Conservation (phyloP, 306 rosid species). For the Gillenia trifoliata region DNA sequence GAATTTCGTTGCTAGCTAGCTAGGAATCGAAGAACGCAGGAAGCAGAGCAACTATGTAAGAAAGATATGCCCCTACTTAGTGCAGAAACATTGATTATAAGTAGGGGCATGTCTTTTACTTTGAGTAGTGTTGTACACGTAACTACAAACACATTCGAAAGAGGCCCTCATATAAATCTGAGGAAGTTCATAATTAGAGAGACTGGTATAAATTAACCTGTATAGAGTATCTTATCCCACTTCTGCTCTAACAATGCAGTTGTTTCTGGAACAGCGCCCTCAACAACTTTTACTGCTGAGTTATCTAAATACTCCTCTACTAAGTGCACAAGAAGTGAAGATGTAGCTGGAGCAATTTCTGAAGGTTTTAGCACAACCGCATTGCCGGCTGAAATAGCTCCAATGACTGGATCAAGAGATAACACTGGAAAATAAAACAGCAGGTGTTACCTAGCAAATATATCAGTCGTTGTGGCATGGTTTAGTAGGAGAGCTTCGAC, state of each 20-base stretch:
- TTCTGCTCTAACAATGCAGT: slow-evolving; percentile 70
- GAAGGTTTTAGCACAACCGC: slow-evolving; percentile 78
- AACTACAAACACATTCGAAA: too few relatives aligned
- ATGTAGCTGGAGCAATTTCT: slow-evolving; percentile 70
- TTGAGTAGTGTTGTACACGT: too few relatives aligned
- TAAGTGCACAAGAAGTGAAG: slow-evolving; percentile 48
- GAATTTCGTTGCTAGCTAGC: neutral
- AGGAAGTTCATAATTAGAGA: neutral
- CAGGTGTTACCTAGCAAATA: neutral
- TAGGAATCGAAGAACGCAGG: neutral
- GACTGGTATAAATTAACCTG: slow-evolving; percentile 32
- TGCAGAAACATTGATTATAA: neutral
- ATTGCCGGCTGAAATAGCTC: slow-evolving; percentile 80
- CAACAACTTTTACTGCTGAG: slow-evolving; percentile 64
- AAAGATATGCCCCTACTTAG: too few relatives aligned
- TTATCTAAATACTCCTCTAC: slow-evolving; percentile 50
- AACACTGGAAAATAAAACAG: slow-evolving; percentile 35
- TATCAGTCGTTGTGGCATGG: neutral
- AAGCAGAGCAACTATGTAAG: neutral
- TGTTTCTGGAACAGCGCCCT: slow-evolving; percentile 78
- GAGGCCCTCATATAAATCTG: too few relatives aligned
- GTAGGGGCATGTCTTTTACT: too few relatives aligned
- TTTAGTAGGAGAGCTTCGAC: neutral
- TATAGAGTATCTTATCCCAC: slow-evolving; percentile 86
- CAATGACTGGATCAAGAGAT: slow-evolving; percentile 80